Evolutionary conservation across 768 basidiomycete genomes (phyloP).

Genomic region (Neoboletus brunneissimus): DNA sequence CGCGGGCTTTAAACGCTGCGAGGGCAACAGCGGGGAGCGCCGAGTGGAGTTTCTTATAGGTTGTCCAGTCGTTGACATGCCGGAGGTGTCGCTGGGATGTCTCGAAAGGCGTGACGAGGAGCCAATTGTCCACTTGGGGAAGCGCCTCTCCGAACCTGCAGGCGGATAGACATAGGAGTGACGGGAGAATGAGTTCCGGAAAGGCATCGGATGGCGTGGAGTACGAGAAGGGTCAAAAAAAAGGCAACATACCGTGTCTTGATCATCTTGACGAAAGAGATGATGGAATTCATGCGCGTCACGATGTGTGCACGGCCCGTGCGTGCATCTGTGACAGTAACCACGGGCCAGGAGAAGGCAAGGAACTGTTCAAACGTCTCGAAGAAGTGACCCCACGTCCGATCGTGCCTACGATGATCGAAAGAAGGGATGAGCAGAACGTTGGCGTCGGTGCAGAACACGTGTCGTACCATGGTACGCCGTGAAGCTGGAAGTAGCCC

Average conservation of each 20-base stretch:
- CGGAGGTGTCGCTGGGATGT: conserved; percentile 64
- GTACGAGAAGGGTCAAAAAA: background rate
- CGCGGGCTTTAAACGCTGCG: conserved; percentile 60
- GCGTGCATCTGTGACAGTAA: conserved; percentile 68
- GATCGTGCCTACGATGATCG: conserved; percentile 57
- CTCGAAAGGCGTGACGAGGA: conserved; percentile 68
- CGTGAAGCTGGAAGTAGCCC: conserved; percentile 71
- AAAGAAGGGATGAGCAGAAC: background rate
- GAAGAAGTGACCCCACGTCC: conserved; percentile 77
- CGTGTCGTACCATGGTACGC: conserved; percentile 56
- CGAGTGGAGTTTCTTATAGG: conserved; percentile 67
- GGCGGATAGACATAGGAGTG: background rate
- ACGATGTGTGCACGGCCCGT: conserved; percentile 78
- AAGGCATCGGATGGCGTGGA: background rate
- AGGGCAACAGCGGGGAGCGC: conserved; percentile 70
- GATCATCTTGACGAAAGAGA: conserved; percentile 81
- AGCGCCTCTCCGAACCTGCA: conserved; percentile 70
- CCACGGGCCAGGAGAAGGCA: conserved; percentile 79
- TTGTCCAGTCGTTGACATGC: conserved; percentile 60
- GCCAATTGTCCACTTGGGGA: conserved; percentile 68
- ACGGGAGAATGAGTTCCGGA: background rate
- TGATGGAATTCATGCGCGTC: conserved; percentile 67
- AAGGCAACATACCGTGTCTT: conserved; percentile 57
- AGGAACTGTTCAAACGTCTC: conserved; percentile 77
- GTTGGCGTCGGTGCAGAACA: background rate